A percentile compares a stretch with the other conserved stretches of the same genome.
Conservation (phyloP, 192 early-diverging fungal genomes). For the Mycoemilia scoparia region DNA sequence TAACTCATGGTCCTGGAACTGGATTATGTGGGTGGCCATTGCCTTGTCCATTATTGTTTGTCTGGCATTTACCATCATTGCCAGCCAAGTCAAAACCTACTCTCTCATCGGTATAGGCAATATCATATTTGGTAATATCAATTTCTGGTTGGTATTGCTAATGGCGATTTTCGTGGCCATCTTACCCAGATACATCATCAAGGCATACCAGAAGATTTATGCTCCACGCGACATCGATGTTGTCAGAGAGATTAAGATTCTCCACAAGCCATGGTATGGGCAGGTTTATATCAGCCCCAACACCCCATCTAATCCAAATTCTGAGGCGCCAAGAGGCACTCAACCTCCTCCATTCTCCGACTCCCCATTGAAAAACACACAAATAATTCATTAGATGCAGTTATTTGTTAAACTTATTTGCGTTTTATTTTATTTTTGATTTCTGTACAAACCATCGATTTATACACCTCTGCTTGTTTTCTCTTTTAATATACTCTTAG, state of each 20-base stretch:
- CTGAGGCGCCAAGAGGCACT: too few relatives aligned
- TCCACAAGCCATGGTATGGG: slow-evolving; percentile 31
- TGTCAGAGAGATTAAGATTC: slow-evolving; percentile 35
- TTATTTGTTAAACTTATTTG: too few relatives aligned
- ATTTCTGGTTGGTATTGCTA: slow-evolving; percentile 58
- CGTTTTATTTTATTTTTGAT: too few relatives aligned
- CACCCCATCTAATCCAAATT: too few relatives aligned
- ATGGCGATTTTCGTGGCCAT: slow-evolving; percentile 51
- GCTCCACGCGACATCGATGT: slow-evolving; percentile 46
- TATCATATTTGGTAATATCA: slow-evolving; percentile 38
- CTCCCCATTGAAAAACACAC: too few relatives aligned
- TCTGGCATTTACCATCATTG: slow-evolving; percentile 45
- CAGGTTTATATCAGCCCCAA: slow-evolving; percentile 28
- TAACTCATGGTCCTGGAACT: slow-evolving; percentile 76
- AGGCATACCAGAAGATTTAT: slow-evolving; percentile 47
- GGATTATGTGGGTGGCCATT: slow-evolving; percentile 46
- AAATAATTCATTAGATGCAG: too few relatives aligned
- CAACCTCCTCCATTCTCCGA: too few relatives aligned
- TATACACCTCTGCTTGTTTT: too few relatives aligned
- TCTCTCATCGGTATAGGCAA: slow-evolving; percentile 51
- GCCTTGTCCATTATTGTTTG: slow-evolving; percentile 44
- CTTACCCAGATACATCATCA: slow-evolving; percentile 45
- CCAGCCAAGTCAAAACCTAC: slow-evolving; percentile 34
- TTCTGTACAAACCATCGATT: too few relatives aligned
- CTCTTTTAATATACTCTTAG: too few relatives aligned